Evolutionary conservation across 129 eudicot species (phyloP), one percentile per base, ranked within the genome.

Genomic region (Chrysanthemum seticuspe): DNA sequence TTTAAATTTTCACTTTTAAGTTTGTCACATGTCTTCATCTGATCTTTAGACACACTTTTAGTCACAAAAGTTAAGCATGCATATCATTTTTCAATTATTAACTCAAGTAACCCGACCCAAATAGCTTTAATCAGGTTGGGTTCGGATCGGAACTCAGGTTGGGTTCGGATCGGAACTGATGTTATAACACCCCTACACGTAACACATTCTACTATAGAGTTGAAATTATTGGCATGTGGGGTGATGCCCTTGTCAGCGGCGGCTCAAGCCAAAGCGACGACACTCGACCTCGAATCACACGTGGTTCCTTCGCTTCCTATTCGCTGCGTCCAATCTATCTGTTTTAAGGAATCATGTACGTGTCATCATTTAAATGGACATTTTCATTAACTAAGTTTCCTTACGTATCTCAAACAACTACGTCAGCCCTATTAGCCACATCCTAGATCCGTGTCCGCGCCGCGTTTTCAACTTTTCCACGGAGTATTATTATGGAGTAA

Each of bases 261-360:
- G 71, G 76, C 81, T 70, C 65, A 77, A 68, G 75, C 75, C 51
- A 27, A 16, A 50, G 18, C 55, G 62, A 36, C 50, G 58, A 66
- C 73, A 68, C 70, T 47, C 65, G 53, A 40, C 71, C 60, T 67
- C 12, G 68, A 67, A 27, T 50, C 68, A 50, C 81, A 77, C 81
- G 76, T 77, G 81, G 71, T 23, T 40, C 29, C 72, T 31, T 52
- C 84, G 62, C 72, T 49, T 80, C 80, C 89, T 56, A 85, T 76
- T 85, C 79, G 90, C 87, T 79, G 85, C 90, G 57, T 83, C 83
- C 68, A 58, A 44, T 59, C 62, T 48, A 50, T 27, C 7, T 27
- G 55, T 49, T 15, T 1, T 14, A 31, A 3, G 48, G 44, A 40
- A 60, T 61, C 65, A 6, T 70, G 7, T 15, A 77, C 81, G 76